These are phyloP conservation scores for Trypanosoma cruzi DNA, from an alignment of 208 protist species.

Conservation along the genomic window DNA sequence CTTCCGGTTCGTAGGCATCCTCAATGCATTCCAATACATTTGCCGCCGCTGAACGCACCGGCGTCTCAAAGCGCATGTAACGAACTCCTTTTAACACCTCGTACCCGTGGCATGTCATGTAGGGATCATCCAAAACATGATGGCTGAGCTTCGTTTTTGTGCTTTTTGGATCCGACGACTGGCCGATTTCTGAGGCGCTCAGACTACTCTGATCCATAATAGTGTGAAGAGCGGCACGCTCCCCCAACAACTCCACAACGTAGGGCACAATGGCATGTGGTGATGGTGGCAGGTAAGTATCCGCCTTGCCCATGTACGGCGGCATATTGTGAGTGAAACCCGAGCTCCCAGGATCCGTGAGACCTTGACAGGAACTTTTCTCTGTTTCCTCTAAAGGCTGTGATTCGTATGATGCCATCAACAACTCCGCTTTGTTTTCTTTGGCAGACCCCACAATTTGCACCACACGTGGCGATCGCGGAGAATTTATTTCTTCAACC, in stretches of 20 bases:
- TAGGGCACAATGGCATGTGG: slow-evolving; percentile 9
- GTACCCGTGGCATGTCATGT: slow-evolving; percentile 15
- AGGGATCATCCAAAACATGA: neutral
- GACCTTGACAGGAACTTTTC: neutral
- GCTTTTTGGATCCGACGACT: neutral
- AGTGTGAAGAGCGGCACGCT: slow-evolving; percentile 15
- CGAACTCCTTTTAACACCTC: slow-evolving; percentile 3
- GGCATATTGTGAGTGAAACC: neutral
- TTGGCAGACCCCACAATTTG: slow-evolving; percentile 1
- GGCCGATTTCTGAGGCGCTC: neutral
- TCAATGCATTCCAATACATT: slow-evolving; percentile 26
- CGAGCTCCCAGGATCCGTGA: neutral
- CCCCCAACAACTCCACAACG: slow-evolving; percentile 24
- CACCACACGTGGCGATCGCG: slow-evolving; percentile 15
- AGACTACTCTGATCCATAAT: neutral
- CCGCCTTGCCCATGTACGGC: neutral
- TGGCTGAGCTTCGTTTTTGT: neutral
- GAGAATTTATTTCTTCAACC: neutral
- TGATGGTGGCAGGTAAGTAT: neutral
- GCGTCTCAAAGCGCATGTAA: slow-evolving; percentile 1
- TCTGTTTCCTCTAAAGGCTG: neutral
- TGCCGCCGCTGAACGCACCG: slow-evolving; percentile 14
- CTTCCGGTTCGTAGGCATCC: slow-evolving; percentile 17
- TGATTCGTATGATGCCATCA: neutral
- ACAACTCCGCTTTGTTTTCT: neutral